phyloP scores from a whole-genome alignment of 305 asterid genomes.

The Fraxinus dipetala region DNA sequence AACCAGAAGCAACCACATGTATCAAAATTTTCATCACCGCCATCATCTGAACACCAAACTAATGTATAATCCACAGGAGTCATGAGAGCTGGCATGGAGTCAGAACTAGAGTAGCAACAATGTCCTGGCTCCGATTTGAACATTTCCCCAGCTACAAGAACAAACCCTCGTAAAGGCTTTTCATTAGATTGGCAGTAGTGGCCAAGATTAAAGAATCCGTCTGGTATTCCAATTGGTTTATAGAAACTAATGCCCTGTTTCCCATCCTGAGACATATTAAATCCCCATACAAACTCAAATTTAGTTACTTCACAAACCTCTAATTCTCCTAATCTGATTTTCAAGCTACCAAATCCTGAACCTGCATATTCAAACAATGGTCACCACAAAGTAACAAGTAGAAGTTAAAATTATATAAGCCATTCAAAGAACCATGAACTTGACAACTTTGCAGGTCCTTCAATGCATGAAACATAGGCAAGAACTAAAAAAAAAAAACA shows the following conservation, averaged over 20 bases:
- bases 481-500: neutral
- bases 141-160: slow-evolving; percentile 65
- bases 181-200: slow-evolving; percentile 68
- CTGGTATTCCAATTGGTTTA: slow-evolving; percentile 60
- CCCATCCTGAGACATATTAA: slow-evolving; percentile 43
- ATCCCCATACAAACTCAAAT: slow-evolving; percentile 63
- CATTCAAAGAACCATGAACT: neutral
- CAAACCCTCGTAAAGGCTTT: slow-evolving; percentile 67
- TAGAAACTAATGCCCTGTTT: slow-evolving; percentile 62
- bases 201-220: slow-evolving; percentile 69
- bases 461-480: neutral
- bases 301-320: slow-evolving; percentile 64
- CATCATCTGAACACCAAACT: slow-evolving; percentile 67
- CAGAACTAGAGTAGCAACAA: slow-evolving; percentile 14
- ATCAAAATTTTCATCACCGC: slow-evolving; percentile 44
- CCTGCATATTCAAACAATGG: slow-evolving; percentile 34
- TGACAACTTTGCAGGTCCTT: neutral
- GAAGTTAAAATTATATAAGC: slow-evolving; percentile 4
- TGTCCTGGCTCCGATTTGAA: slow-evolving; percentile 20
- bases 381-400: slow-evolving; percentile 18
- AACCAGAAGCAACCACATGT: slow-evolving; percentile 65
- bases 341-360: slow-evolving; percentile 59
- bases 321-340: slow-evolving; percentile 59
- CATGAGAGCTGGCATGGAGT: slow-evolving; percentile 44
- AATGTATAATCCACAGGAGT: slow-evolving; percentile 65